Evolutionary conservation across 2,329 filamentous ascomycete species (phyloP).

Genomic region (Verticillium tricorpus): DNA sequence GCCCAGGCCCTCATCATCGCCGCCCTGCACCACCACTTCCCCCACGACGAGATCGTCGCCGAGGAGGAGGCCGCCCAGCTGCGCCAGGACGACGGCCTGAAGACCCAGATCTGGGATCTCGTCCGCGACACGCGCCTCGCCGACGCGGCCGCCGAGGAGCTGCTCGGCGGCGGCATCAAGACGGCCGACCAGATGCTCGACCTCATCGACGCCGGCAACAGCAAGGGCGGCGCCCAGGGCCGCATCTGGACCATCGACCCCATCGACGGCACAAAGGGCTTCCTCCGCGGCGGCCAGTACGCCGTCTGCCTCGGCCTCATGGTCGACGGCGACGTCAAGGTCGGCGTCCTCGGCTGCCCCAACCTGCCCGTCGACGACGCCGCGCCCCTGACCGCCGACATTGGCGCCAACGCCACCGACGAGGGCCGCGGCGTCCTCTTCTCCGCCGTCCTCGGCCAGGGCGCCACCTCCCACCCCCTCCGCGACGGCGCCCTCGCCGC

Average conservation of each 20-base stretch:
- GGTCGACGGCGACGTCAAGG: slow-evolving; percentile 88
- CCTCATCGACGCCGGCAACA: slow-evolving; percentile 64
- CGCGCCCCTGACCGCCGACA: slow-evolving; percentile 63
- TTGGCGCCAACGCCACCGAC: slow-evolving; percentile 70
- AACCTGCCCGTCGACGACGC: slow-evolving; percentile 88
- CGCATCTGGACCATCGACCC: slow-evolving; percentile 96
- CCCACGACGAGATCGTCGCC: slow-evolving; percentile 83
- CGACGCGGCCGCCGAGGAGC: slow-evolving; percentile 58
- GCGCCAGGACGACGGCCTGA: slow-evolving; percentile 63
- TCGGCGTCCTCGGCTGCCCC: slow-evolving; percentile 91
- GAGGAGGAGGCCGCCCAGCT: slow-evolving; percentile 89
- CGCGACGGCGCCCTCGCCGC: slow-evolving; percentile 46
- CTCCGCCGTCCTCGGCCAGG: slow-evolving; percentile 73
- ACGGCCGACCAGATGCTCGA: slow-evolving; percentile 63
- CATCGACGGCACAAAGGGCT: slow-evolving; percentile 97
- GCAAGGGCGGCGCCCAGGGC: slow-evolving; percentile 65
- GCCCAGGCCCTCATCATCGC: slow-evolving; percentile 94
- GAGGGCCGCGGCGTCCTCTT: slow-evolving; percentile 83
- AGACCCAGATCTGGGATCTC: slow-evolving; percentile 72
- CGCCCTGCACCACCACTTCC: slow-evolving; percentile 86
- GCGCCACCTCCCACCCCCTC: slow-evolving; percentile 76
- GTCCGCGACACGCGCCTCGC: slow-evolving; percentile 68
- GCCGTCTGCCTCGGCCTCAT: slow-evolving; percentile 90
- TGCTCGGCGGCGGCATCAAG: slow-evolving; percentile 65
- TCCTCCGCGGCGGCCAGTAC: slow-evolving; percentile 93